These are phyloP conservation scores for Verbascum thapsus DNA, from an alignment of 257 asterid genomes.

Conservation along the genomic window DNA sequence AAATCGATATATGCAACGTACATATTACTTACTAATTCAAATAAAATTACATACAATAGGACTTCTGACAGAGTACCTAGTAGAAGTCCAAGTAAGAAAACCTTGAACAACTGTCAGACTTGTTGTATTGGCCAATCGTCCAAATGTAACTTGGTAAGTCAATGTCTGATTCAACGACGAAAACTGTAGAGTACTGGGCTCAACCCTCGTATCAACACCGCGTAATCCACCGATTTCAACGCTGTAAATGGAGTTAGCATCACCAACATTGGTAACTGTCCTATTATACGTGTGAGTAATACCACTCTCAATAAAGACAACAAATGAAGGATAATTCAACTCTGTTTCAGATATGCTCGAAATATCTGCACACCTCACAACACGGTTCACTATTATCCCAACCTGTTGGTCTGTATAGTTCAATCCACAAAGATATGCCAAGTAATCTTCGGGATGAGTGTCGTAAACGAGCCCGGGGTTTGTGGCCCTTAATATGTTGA, in stretches of 20 bases:
- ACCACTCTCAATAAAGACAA: not conserved
- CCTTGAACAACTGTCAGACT: too few species aligned
- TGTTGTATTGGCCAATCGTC: not conserved
- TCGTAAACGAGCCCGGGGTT: slow-evolving; percentile 37
- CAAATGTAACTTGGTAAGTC: slow-evolving; percentile 9
- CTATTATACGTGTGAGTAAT: not conserved
- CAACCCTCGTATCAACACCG: not conserved
- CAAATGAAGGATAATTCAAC: slow-evolving; percentile 35
- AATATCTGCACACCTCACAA: slow-evolving; percentile 28
- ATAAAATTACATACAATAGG: too few species aligned
- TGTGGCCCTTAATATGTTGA: slow-evolving; percentile 28
- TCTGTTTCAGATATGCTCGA: slow-evolving; percentile 30
- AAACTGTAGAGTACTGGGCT: not conserved
- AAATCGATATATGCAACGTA: too few species aligned
- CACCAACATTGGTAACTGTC: slow-evolving; percentile 25
- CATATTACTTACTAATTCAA: too few species aligned
- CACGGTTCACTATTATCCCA: slow-evolving; percentile 7
- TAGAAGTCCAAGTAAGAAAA: too few species aligned
- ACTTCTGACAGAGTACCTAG: too few species aligned
- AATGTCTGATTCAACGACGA: slow-evolving; percentile 11
- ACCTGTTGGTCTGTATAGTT: slow-evolving; percentile 27
- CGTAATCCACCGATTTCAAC: not conserved
- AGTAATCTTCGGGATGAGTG: slow-evolving; percentile 24
- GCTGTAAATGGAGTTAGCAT: not conserved
- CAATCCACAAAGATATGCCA: slow-evolving; percentile 30